Base-by-base conservation (phyloP, 1,284 basidiomycete species). In the Boletus sp. region DNA sequence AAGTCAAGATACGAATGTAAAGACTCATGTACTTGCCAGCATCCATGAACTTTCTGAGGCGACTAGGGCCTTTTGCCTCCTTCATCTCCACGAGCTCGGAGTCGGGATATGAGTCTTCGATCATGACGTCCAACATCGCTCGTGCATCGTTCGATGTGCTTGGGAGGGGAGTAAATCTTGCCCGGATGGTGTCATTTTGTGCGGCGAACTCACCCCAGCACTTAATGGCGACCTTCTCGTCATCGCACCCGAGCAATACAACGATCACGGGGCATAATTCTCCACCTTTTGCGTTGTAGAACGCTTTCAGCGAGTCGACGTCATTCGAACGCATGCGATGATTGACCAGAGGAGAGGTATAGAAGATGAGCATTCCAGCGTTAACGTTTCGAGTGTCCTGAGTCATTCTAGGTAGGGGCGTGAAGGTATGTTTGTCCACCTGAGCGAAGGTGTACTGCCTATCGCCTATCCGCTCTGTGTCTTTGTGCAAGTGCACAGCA, bases 341-440 rank as follows among this genome's bases (percentile, higher is more conserved):
- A n/a, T 4, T 14, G 27, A 30, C 2, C 1, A 38, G 33, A n/a
- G 28, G 10, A 8, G 57, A 59, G 13, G 58, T 53, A 7, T 54
- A 46, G 21, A 60, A 46, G 58, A 60, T 19, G 19, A 60, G 58
- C 14, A 46, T 6, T 5, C 58, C 57, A 10, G 8, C 46, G 21
- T 28, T 1, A 16, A 35, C 7, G 35, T 17, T 19, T 9, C 37
- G 17, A 21, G 19, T 21, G 14, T 25, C 38, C 14, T 33, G 53
- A 10, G 21, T 33, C 16, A 6, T 35, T 28, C 38, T 35, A 21
- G 38, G 13, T 14, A 6, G 10, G 6, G 28, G 16, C 11, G 10
- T 17, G 31, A 30, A 1, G 16, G 38, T 16, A n/a, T 35, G 14
- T 38, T 37, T 35, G 33, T 58, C 17, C 31, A 58, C n/a, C 31